A percentile compares a stretch with the other conserved stretches of the same genome.
These are phyloP conservation scores for Phytophthora vignae DNA, from an alignment of 352 stramenopile genomes.

Conservation along the genomic window DNA sequence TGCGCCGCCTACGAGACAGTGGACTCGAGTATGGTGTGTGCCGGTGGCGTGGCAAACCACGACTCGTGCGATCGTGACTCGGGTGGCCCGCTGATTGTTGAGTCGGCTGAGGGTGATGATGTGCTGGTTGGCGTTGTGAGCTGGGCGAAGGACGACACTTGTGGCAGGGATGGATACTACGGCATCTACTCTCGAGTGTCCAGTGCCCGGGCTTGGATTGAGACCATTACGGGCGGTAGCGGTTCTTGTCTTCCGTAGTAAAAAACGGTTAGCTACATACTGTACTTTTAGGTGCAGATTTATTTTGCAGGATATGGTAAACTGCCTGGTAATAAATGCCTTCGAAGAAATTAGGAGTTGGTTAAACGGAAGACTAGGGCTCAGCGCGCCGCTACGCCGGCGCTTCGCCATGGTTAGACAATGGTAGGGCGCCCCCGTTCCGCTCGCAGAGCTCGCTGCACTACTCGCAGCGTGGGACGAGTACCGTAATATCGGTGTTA, in stretches of 20 bases:
- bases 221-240: constrained; percentile 11
- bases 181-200: constrained; percentile 66
- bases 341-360: no score
- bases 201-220: constrained; percentile 48
- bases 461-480: no score
- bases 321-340: no score
- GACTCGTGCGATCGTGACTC: constrained; percentile 65
- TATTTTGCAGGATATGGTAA: no score
- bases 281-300: no score
- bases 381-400: no score
- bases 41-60: constrained; percentile 38
- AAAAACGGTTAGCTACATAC: no score
- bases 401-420: no score
- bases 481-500: no score
- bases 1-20: constrained; percentile 36
- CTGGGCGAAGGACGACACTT: constrained; percentile 51
- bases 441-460: no score
- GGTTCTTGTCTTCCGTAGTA: constrained; percentile 15
- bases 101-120: constrained; percentile 24
- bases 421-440: no score
- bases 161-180: constrained; percentile 47
- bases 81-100: constrained; percentile 52
- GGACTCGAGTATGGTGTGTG: constrained; percentile 59
- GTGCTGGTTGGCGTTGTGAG: constrained; percentile 54
- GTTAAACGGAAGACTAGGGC: no score